Evolutionary conservation across 73 alveolate genomes (phyloP), one percentile per base, ranked within the genome.

Genomic region (Paramecium sonneborni): DNA sequence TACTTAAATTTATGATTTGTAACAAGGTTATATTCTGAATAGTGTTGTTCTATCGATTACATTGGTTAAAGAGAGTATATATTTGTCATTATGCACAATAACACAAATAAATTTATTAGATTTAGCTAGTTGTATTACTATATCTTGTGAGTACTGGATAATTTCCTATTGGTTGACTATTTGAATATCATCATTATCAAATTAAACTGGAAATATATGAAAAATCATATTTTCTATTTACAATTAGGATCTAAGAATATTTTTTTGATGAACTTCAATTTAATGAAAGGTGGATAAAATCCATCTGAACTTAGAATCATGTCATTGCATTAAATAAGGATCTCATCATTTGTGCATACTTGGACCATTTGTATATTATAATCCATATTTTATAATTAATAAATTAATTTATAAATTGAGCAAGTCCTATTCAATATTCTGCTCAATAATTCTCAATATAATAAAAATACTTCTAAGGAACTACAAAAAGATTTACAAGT

Each of bases 11-110:
- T 79, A 46, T 21, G 44, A 30, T 79, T 79, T 79, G 23, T 79
- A 79, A 44, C 90, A 79, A 21, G 90, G 90, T 39, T 43, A 14
- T 39, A 79, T 43, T 79, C 90, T 79, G 55, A 79, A 79, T 23
- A 79, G 43, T 1, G 62, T 11, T 43, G 76, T 43, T 79, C 74
- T 38, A 24, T 79, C 74, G 14, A 79, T 62, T 3, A 21, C n/a
- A 41, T 79, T 62, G 35, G 32, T 43, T 43, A 79, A 26, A 39
- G 69, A 38, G 41, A 79, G 90, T 7, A 28, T 79, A 57, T 18
- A 20, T 79, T 43, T 46, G 18, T 79, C 90, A 18, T 79, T 18
- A 41, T 39, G 62, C 44, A 43, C 35, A 41, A 46, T 79, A 24
- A 41, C 90, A 41, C 74, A 79, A 20, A 79, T 39, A 34, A 6